Evolutionary conservation across 495 filamentous ascomycete genomes (phyloP), one percentile per base, ranked within the genome.

Genomic region (Amphirosellinia nigrospora): DNA sequence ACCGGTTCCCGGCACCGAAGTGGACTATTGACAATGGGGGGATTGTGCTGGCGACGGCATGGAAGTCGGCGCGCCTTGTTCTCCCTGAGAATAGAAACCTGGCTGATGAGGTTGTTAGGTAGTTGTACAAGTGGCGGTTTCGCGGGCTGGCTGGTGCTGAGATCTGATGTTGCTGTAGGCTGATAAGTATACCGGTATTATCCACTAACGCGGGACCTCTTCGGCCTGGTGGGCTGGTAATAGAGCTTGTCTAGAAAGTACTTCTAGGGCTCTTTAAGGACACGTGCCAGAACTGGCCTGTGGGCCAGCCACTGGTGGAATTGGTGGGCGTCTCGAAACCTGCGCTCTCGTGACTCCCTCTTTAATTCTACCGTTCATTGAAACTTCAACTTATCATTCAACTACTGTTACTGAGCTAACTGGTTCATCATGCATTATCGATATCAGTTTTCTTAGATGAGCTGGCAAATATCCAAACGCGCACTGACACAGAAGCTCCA

Each of bases 231-330:
- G 55, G 10, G 55, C 16, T 9, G 13, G 30, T 10, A 10, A n/a
- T 77, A 77, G 50, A 28, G 19, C 26, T 38, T 61, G 16, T 48
- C 39, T 41, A 41, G 28, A 52, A 26, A 32, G 60, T 60, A 68
- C 65, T 36, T 59, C 21, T 16, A 34, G 43, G 23, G n/a, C 4
- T 3, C 16, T 19, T 70, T 77, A 41, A 77, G 75, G 75, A 77
- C 75, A 77, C 75, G 75, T 77, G 75, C 75, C 71, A 73, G 53
- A 19, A 60, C 36, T 39, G 4, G 15, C 3, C 11, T 21, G 28
- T 59, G 38, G 48, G 21, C 48, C 36, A 39, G 26, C 1, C 45
- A 11, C 45, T 16, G 7, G 19, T 16, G 7, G 19, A n/a, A 48
- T 48, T 48, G 19, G 45, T 41, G 38, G 8, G 13, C 34, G 34